Percentiles rank a stretch among this genome's conserved stretches.
phyloP scores from a whole-genome alignment of 177 flowering plant species.

The Vitis hybrid region DNA sequence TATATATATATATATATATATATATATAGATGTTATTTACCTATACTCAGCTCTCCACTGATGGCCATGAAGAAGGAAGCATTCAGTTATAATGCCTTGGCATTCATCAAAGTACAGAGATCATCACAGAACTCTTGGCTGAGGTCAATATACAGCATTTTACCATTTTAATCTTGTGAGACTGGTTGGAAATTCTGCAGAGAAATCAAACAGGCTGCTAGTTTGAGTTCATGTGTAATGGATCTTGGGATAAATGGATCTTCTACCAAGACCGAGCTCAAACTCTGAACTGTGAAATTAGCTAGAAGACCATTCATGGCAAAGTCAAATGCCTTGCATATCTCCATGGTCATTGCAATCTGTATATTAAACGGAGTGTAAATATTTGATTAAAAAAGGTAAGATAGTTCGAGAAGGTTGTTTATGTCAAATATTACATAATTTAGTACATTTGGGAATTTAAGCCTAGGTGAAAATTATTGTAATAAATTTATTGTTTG shows the following conservation, averaged over 20 bases:
- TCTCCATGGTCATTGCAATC: constrained; percentile 6
- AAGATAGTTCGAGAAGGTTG: no score
- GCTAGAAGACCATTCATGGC: neutral
- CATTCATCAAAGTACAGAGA: no score
- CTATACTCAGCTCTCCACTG: no score
- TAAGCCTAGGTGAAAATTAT: no score
- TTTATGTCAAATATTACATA: no score
- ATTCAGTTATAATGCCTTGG: no score
- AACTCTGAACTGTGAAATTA: neutral
- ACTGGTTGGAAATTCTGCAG: constrained; percentile 7
- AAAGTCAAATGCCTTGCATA: constrained; percentile 6
- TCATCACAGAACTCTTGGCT: neutral
- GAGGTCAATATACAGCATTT: constrained; percentile 7
- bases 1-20: no score
- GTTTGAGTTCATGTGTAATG: constrained; percentile 11
- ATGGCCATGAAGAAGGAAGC: no score
- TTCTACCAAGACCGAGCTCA: neutral
- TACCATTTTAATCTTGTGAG: constrained; percentile 11
- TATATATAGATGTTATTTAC: no score
- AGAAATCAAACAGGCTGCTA: constrained; percentile 3
- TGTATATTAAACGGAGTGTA: neutral
- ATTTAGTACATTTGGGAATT: no score
- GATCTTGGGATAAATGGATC: constrained; percentile 12
- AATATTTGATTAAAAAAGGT: no score
- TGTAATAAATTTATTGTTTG: no score